Conservation (phyloP, 2,329 filamentous ascomycete genomes). For the Cladosporium sp. region DNA sequence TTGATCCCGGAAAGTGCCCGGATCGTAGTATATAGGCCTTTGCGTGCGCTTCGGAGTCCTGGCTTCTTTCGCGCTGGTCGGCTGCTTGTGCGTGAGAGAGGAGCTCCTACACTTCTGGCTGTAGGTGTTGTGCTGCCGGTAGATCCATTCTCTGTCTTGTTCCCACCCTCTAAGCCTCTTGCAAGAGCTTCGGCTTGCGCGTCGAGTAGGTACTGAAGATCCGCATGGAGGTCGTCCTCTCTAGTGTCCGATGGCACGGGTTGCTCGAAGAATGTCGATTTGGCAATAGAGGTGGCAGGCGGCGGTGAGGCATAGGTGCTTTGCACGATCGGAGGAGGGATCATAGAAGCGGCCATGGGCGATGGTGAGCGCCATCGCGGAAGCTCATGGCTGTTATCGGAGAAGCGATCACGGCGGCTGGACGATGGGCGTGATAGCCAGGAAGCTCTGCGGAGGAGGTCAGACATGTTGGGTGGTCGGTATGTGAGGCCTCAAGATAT, state of each 20-base stretch:
- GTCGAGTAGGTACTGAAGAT: slow-evolving; percentile 56
- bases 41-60: slow-evolving; percentile 59
- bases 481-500: not conserved
- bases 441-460: slow-evolving; percentile 23
- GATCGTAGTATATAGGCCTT: slow-evolving; percentile 60
- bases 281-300: slow-evolving; percentile 15
- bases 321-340: slow-evolving; percentile 32
- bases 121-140: slow-evolving; percentile 48
- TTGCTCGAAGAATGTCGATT: slow-evolving; percentile 41
- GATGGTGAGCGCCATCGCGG: slow-evolving; percentile 32
- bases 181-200: slow-evolving; percentile 56
- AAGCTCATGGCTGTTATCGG: slow-evolving; percentile 21
- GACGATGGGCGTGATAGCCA: slow-evolving; percentile 25
- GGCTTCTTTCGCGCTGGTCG: slow-evolving; percentile 50
- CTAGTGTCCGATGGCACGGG: slow-evolving; percentile 36
- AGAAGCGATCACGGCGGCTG: slow-evolving; percentile 14
- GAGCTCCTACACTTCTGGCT: slow-evolving; percentile 32
- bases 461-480: slow-evolving; percentile 6
- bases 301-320: slow-evolving; percentile 22
- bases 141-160: slow-evolving; percentile 41
- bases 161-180: slow-evolving; percentile 40
- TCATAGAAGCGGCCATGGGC: slow-evolving; percentile 29
- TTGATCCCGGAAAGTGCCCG: slow-evolving; percentile 61
- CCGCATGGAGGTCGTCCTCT: slow-evolving; percentile 51
- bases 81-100: slow-evolving; percentile 36